Evolutionary conservation across 306 rosid species (phyloP).

Genomic region (Cucurbita moschata): DNA sequence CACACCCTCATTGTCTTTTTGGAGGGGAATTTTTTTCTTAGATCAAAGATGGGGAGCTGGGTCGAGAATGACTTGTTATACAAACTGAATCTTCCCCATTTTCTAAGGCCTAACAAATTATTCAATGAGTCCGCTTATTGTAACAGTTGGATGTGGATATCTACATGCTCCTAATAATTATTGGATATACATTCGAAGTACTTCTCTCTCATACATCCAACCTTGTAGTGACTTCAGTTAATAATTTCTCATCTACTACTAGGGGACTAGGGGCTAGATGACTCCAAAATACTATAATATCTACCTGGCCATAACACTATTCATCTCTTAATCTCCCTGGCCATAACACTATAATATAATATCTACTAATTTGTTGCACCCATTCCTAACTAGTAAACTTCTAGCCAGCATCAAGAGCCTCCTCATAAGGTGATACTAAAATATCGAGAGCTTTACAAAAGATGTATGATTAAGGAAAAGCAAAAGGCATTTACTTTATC

Average conservation of each 20-base stretch:
- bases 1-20: neutral
- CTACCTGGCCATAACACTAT: too few relatives aligned
- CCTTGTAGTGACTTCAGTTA: neutral
- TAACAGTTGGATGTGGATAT: neutral
- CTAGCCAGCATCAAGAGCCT: neutral
- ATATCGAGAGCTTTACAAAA: constrained; percentile 7
- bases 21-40: neutral
- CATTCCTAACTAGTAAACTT: neutral
- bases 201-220: neutral
- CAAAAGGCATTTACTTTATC: constrained; percentile 14
- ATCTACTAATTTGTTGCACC: neutral
- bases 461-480: constrained; percentile 8
- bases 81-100: neutral
- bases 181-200: neutral
- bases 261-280: neutral
- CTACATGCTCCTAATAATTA: neutral
- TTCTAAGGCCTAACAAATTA: neutral
- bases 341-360: neutral
- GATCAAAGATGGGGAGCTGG: neutral
- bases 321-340: neutral
- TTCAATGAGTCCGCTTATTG: neutral
- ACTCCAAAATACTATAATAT: neutral
- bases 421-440: constrained; percentile 1
- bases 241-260: neutral
- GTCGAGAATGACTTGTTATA: neutral